A percentile compares a stretch with the other conserved stretches of the same genome.
These are phyloP conservation scores for Glaciozyma antarctica DNA, from an alignment of 768 basidiomycete species.

Conservation along the genomic window DNA sequence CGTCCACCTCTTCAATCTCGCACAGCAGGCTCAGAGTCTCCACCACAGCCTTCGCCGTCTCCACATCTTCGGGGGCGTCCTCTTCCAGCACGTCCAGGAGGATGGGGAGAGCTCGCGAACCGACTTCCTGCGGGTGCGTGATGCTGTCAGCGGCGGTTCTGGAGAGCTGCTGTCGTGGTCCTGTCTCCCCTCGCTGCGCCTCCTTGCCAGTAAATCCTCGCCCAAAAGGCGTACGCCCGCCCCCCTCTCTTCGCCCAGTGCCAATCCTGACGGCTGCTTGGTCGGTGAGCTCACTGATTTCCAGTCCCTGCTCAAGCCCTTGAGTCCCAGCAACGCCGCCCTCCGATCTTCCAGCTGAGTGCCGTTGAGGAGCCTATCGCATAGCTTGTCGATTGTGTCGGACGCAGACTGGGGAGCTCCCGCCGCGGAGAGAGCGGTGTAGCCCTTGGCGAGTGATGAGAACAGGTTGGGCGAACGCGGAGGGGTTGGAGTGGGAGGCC, in stretches of 20 bases:
- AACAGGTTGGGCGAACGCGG: neutral
- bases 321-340: slow-evolving; percentile 85
- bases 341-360: slow-evolving; percentile 81
- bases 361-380: slow-evolving; percentile 80
- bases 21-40: slow-evolving; percentile 81
- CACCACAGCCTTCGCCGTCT: slow-evolving; percentile 82
- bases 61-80: slow-evolving; percentile 81
- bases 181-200: no score
- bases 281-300: slow-evolving; percentile 46
- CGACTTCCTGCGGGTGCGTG: slow-evolving; percentile 53
- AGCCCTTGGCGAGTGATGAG: slow-evolving; percentile 16
- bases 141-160: neutral
- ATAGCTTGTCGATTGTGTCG: slow-evolving; percentile 78
- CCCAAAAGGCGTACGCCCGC: no score
- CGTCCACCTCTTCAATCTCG: slow-evolving; percentile 51
- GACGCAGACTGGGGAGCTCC: slow-evolving; percentile 58
- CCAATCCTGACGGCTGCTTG: neutral
- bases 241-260: neutral
- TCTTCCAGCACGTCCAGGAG: slow-evolving; percentile 72
- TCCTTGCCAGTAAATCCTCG: no score
- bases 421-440: slow-evolving; percentile 38
- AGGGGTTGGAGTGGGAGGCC: no score
- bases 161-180: neutral
- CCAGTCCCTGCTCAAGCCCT: slow-evolving; percentile 83
- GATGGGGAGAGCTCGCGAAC: slow-evolving; percentile 62